Percentiles rank a stretch among this genome's conserved stretches.
Conservation (phyloP, 768 basidiomycete species). For the Termitomyces sp. region DNA sequence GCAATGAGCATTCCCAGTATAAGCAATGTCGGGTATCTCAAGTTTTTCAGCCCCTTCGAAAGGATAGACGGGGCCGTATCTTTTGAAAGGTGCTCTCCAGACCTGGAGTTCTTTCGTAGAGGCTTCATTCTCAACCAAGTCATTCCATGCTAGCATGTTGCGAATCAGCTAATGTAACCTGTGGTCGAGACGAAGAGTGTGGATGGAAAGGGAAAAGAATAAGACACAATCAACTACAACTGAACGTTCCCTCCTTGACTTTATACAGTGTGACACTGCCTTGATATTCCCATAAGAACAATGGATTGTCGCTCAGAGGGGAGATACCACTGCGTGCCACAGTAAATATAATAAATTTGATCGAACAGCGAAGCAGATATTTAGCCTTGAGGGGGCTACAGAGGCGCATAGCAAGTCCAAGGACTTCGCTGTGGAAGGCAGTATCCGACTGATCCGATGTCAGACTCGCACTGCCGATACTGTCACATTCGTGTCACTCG, state of each 20-base stretch:
- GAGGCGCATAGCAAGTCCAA: too few relatives aligned
- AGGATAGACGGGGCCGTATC: not conserved
- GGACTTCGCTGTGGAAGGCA: not conserved
- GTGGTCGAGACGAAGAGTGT: not conserved
- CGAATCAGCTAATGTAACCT: too few relatives aligned
- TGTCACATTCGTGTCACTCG: not conserved
- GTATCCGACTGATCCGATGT: not conserved
- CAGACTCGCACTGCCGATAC: not conserved
- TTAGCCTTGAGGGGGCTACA: too few relatives aligned
- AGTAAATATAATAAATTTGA: not conserved
- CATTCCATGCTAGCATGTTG: not conserved
- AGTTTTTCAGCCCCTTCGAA: not conserved
- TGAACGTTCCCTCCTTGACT: not conserved
- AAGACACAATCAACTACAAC: not conserved
- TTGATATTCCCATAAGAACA: too few relatives aligned
- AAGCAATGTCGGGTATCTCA: not conserved
- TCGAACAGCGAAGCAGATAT: not conserved
- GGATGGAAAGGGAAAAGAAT: not conserved
- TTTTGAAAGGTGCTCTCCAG: not conserved
- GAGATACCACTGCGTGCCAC: not conserved
- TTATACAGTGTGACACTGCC: not conserved
- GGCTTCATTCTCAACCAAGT: not conserved
- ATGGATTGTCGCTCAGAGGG: too few relatives aligned
- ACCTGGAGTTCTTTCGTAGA: not conserved
- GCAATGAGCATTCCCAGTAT: constrained; percentile 6